phyloP scores from a whole-genome alignment of 2,329 filamentous ascomycete species.

The Aspergillus ustus region DNA sequence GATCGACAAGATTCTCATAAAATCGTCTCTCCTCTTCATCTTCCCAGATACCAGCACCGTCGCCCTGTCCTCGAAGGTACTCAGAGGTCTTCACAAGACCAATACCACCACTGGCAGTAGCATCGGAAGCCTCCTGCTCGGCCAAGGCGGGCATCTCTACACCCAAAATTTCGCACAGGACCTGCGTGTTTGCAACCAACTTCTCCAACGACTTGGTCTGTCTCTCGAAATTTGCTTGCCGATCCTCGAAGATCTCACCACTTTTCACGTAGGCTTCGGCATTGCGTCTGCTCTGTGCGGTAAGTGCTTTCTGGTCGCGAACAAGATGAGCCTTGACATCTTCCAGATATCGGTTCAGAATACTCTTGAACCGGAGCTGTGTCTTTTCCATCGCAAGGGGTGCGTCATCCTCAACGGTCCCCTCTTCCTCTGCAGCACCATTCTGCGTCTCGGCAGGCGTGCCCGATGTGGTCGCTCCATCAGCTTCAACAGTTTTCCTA shows the following conservation, averaged over 20 bases:
- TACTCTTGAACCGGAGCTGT: constrained; percentile 82
- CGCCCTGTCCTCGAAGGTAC: constrained; percentile 85
- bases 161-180: constrained; percentile 84
- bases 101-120: constrained; percentile 74
- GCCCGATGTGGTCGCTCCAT: constrained; percentile 66
- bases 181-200: constrained; percentile 85
- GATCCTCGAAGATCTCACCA: constrained; percentile 96
- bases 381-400: constrained; percentile 77
- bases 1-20: constrained; percentile 93
- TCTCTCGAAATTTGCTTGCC: constrained; percentile 94
- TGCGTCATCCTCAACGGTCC: constrained; percentile 62
- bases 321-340: constrained; percentile 87
- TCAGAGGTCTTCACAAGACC: constrained; percentile 93
- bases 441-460: constrained; percentile 54
- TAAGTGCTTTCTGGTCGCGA: constrained; percentile 89
- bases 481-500: constrained; percentile 82
- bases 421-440: constrained; percentile 51
- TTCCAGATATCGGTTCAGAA: constrained; percentile 86
- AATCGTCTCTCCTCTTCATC: constrained; percentile 97
- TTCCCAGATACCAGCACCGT: constrained; percentile 96
- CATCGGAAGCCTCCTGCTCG: constrained; percentile 74
- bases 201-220: constrained; percentile 91
- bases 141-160: constrained; percentile 93
- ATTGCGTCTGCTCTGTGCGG: constrained; percentile 87
- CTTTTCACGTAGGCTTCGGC: constrained; percentile 98